A percentile compares a stretch with the other conserved stretches of the same genome.
phyloP scores from a whole-genome alignment of 2,329 filamentous ascomycete genomes.

The Xylaria sp. region DNA sequence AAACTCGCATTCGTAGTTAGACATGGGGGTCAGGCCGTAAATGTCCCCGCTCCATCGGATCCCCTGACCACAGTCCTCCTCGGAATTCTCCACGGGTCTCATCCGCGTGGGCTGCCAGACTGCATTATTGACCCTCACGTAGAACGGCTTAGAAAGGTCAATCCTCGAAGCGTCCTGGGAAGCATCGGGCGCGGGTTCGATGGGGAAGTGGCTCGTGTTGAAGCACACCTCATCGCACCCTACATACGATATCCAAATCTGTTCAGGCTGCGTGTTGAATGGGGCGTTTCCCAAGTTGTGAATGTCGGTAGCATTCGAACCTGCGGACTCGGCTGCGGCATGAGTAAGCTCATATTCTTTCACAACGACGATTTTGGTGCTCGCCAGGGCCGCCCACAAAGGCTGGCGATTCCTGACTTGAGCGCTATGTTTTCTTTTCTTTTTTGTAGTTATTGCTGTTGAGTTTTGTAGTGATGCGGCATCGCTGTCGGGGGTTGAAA shows the following conservation, averaged over 20 bases:
- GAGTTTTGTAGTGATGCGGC: conserved; percentile 57
- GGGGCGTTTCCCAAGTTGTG: conserved; percentile 77
- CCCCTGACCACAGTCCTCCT: conserved; percentile 42
- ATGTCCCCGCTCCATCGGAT: conserved; percentile 71
- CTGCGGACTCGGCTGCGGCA: conserved; percentile 71
- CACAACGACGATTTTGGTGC: conserved; percentile 94
- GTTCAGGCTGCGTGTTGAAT: conserved; percentile 69
- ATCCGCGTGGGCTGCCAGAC: conserved; percentile 80
- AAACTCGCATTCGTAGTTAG: conserved; percentile 79
- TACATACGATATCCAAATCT: conserved; percentile 82
- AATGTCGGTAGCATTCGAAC: conserved; percentile 74
- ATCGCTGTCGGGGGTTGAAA: conserved; percentile 58
- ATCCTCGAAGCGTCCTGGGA: conserved; percentile 52
- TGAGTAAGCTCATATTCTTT: conserved; percentile 87
- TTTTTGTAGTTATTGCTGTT: conserved; percentile 67
- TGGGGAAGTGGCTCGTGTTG: conserved; percentile 67
- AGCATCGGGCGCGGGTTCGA: conserved; percentile 42
- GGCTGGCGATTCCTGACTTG: conserved; percentile 89
- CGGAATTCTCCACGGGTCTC: conserved; percentile 48
- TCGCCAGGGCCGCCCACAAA: conserved; percentile 90
- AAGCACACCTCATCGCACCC: conserved; percentile 78
- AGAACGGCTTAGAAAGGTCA: conserved; percentile 75
- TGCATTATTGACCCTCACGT: conserved; percentile 76
- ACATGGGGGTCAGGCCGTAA: conserved; percentile 69
- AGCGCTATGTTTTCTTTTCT: conserved; percentile 86